These are phyloP conservation scores for Pichia sp. DNA, from an alignment of 1,139 yeast species.

Conservation along the genomic window DNA sequence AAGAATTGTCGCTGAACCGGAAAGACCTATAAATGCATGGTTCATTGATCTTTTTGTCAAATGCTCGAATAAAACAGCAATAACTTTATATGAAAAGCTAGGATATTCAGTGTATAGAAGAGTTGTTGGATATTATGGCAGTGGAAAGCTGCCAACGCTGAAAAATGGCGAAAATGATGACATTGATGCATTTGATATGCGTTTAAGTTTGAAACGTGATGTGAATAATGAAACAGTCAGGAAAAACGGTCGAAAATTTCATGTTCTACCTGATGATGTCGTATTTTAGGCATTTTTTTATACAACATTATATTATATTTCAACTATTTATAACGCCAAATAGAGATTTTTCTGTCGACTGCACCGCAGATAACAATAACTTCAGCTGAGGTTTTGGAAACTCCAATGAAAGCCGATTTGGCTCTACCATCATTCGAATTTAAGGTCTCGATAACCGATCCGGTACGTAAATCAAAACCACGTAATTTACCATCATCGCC, in stretches of 20 bases:
- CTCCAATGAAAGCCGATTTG: conserved; percentile 35
- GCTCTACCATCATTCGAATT: conserved; percentile 35
- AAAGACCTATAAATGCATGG: conserved; percentile 61
- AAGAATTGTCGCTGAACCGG: conserved; percentile 61
- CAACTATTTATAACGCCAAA: conserved; percentile 13
- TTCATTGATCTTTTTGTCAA: conserved; percentile 89
- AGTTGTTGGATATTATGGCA: conserved; percentile 83
- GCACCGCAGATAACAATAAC: conserved; percentile 39
- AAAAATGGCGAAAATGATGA: conserved; percentile 44
- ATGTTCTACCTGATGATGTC: conserved; percentile 58
- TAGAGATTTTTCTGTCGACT: conserved; percentile 31
- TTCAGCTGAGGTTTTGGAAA: conserved; percentile 24
- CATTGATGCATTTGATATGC: conserved; percentile 85
- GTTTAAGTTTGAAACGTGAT: conserved; percentile 57
- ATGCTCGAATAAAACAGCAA: conserved; percentile 73
- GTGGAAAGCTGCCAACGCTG: conserved; percentile 5
- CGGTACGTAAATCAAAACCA: conserved; percentile 43
- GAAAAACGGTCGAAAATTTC: conserved; percentile 46
- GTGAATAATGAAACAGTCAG: conserved; percentile 41
- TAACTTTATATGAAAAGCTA: conserved; percentile 71
- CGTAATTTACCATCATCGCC: conserved; percentile 64
- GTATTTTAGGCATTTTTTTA: conserved; percentile 27
- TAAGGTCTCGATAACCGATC: conserved; percentile 27
- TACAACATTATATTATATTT: background rate
- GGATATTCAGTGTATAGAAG: conserved; percentile 83